phyloP scores from a whole-genome alignment of 2,329 filamentous ascomycete genomes.

The Claviceps arundinis region DNA sequence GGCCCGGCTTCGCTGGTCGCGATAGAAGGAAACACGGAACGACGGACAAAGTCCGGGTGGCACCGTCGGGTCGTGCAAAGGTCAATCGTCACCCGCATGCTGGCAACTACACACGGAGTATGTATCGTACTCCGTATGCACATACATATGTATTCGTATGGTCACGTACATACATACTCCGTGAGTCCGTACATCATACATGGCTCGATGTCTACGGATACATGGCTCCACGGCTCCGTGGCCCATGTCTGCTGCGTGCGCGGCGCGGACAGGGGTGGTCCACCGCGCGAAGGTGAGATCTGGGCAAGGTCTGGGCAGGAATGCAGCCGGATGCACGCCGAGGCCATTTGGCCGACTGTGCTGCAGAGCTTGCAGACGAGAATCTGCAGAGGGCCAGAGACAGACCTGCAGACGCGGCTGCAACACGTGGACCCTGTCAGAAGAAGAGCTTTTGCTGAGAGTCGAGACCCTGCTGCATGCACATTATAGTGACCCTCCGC shows the following conservation, averaged over 20 bases:
- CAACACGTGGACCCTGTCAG: conserved; percentile 11
- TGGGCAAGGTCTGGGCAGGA: conserved; percentile 6
- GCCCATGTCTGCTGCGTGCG: no score
- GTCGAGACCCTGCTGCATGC: background rate
- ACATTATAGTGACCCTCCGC: background rate
- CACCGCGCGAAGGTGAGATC: conserved; percentile 8
- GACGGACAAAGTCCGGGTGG: background rate
- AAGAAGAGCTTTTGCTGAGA: background rate
- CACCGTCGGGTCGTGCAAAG: background rate
- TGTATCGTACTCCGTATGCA: no score
- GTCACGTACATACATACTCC: background rate
- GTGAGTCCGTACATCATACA: conserved; percentile 7
- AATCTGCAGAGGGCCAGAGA: background rate
- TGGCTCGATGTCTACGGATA: no score
- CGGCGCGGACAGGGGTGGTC: background rate
- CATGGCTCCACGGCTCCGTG: no score
- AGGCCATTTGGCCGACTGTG: conserved; percentile 1
- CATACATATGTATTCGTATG: no score
- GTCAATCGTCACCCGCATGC: background rate
- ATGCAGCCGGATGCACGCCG: conserved; percentile 3
- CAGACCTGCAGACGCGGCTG: conserved; percentile 5
- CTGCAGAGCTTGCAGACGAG: background rate
- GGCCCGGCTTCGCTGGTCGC: no score
- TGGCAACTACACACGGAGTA: background rate
- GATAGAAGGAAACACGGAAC: no score